Evolutionary conservation across 129 eudicot species (phyloP).

Genomic region (Arctium lappa): DNA sequence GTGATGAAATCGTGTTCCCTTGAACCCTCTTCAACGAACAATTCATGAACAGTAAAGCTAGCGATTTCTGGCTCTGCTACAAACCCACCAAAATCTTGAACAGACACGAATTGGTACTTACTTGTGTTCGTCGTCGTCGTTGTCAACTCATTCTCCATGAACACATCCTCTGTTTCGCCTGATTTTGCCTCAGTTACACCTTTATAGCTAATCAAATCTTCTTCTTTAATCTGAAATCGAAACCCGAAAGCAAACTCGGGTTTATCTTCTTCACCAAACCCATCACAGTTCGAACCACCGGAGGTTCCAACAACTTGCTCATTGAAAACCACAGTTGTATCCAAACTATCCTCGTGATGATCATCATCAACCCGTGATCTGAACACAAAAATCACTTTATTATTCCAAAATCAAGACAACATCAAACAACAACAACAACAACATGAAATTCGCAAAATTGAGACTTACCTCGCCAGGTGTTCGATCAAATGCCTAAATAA

Average conservation of each 20-base stretch:
- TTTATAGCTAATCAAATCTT: slow-evolving; percentile 21
- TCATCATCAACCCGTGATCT: slow-evolving; percentile 34
- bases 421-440: not conserved
- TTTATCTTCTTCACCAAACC: slow-evolving; percentile 36
- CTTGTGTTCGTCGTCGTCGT: slow-evolving; percentile 24
- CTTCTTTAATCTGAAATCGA: slow-evolving; percentile 23
- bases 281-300: slow-evolving; percentile 23
- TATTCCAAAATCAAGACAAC: not conserved
- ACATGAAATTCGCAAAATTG: not conserved
- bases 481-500: slow-evolving; percentile 32
- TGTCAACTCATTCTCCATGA: slow-evolving; percentile 22
- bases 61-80: slow-evolving; percentile 43
- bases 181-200: not conserved
- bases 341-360: slow-evolving; percentile 21
- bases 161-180: slow-evolving; percentile 47
- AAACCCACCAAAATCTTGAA: slow-evolving; percentile 45
- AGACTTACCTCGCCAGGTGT: slow-evolving; percentile 36
- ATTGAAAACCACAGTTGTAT: slow-evolving; percentile 14
- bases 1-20: slow-evolving; percentile 18
- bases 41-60: slow-evolving; percentile 58
- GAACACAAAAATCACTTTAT: slow-evolving; percentile 4
- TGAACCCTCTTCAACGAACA: slow-evolving; percentile 44
- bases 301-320: slow-evolving; percentile 13
- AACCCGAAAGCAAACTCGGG: slow-evolving; percentile 38
- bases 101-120: slow-evolving; percentile 48